Evolutionary conservation across 495 filamentous ascomycete species (phyloP).

Genomic region (Penicillium coffeae): DNA sequence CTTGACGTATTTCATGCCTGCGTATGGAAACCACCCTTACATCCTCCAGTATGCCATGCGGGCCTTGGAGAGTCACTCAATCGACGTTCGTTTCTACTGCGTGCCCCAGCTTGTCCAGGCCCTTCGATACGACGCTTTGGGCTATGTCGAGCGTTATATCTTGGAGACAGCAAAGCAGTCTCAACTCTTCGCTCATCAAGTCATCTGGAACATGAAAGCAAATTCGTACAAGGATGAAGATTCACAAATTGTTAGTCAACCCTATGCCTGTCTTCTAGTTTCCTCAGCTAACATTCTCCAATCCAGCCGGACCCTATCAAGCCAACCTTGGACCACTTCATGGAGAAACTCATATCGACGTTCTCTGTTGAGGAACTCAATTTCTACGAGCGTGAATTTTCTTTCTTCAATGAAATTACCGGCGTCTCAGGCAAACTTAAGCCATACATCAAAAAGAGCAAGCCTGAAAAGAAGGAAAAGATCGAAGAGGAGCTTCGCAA

Average conservation of each 20-base stretch:
- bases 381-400: conserved; percentile 94
- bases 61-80: conserved; percentile 84
- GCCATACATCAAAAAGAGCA: conserved; percentile 86
- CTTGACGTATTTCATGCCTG: conserved; percentile 85
- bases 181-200: conserved; percentile 96
- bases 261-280: not conserved
- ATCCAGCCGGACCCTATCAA: conserved; percentile 84
- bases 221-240: conserved; percentile 98
- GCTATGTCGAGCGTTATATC: conserved; percentile 95
- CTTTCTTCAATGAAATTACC: conserved; percentile 97
- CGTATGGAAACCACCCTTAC: conserved; percentile 91
- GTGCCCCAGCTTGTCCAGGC: conserved; percentile 97
- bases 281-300: conserved; percentile 39
- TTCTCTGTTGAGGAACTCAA: conserved; percentile 72
- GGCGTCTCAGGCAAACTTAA: conserved; percentile 91
- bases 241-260: conserved; percentile 68
- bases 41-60: conserved; percentile 97
- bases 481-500: conserved; percentile 98
- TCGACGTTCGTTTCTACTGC: conserved; percentile 98
- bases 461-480: conserved; percentile 97
- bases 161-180: conserved; percentile 93
- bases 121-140: conserved; percentile 88
- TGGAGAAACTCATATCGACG: conserved; percentile 72
- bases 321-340: conserved; percentile 87
- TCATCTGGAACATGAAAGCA: conserved; percentile 99